Evolutionary conservation across 495 filamentous ascomycete genomes (phyloP).

Genomic region (Rhizodiscina lignyota): DNA sequence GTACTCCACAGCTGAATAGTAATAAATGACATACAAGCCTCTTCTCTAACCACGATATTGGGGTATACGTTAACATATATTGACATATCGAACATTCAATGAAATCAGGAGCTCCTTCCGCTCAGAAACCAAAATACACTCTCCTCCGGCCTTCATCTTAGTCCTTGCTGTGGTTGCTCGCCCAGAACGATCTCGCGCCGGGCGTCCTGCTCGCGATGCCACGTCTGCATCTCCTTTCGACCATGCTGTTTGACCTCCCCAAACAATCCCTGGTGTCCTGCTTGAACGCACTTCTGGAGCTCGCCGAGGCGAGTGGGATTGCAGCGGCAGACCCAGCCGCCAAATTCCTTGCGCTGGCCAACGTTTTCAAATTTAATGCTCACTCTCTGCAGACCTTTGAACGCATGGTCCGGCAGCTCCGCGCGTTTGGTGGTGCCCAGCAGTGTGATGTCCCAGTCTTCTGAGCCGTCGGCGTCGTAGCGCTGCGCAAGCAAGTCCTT

Average conservation of each 20-base stretch:
- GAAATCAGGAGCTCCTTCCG: too few relatives aligned
- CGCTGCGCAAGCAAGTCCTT: not conserved
- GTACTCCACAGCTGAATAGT: too few relatives aligned
- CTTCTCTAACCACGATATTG: too few relatives aligned
- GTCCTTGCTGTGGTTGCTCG: too few relatives aligned
- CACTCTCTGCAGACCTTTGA: not conserved
- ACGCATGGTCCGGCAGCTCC: not conserved
- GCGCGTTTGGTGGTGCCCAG: not conserved
- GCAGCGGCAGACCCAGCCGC: not conserved
- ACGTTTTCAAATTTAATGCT: not conserved
- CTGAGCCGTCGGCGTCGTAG: not conserved
- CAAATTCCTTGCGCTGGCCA: not conserved
- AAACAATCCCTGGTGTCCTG: not conserved
- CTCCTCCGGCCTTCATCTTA: too few relatives aligned
- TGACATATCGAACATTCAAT: too few relatives aligned
- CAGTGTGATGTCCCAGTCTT: slow-evolving; percentile 1
- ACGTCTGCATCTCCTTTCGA: not conserved
- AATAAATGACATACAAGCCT: too few relatives aligned
- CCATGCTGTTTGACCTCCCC: slow-evolving; percentile 1
- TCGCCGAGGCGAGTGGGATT: not conserved
- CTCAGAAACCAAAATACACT: too few relatives aligned
- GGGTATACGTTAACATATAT: too few relatives aligned
- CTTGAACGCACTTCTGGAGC: not conserved
- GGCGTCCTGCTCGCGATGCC: not conserved
- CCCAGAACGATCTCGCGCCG: not conserved